Evolutionary conservation across 2,329 filamentous ascomycete species (phyloP).

Genomic region (Penicillium sp.): DNA sequence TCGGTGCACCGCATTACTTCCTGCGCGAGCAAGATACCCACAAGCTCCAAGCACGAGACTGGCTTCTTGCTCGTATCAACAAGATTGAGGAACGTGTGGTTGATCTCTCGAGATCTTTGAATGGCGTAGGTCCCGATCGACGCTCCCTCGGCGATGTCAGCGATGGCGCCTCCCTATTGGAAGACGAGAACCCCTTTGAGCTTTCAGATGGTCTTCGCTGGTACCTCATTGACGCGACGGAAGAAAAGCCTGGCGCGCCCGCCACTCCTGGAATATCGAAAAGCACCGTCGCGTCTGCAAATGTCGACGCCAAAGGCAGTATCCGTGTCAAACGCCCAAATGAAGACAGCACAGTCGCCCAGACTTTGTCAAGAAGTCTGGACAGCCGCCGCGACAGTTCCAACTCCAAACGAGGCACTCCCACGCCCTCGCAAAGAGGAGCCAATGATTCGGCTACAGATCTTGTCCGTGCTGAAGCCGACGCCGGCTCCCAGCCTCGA

Average conservation of each 20-base stretch:
- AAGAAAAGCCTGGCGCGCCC: slow-evolving; percentile 88
- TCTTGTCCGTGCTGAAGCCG: slow-evolving; percentile 36
- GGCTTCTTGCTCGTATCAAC: slow-evolving; percentile 91
- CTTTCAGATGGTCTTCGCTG: slow-evolving; percentile 90
- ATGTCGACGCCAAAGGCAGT: slow-evolving; percentile 79
- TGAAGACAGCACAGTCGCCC: slow-evolving; percentile 70
- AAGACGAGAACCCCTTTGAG: slow-evolving; percentile 96
- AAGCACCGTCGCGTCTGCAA: slow-evolving; percentile 83
- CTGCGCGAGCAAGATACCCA: slow-evolving; percentile 89
- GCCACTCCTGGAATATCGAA: slow-evolving; percentile 90
- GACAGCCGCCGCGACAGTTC: slow-evolving; percentile 89
- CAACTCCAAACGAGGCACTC: slow-evolving; percentile 69
- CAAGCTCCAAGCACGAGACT: slow-evolving; percentile 79
- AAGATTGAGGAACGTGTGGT: slow-evolving; percentile 92
- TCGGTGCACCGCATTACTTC: slow-evolving; percentile 96
- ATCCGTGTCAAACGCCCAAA: slow-evolving; percentile 51
- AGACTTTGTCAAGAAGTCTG: slow-evolving; percentile 79
- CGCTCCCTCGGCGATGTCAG: slow-evolving; percentile 50
- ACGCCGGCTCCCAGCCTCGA: slow-evolving; percentile 33
- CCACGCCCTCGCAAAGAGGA: slow-evolving; percentile 29
- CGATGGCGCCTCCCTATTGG: slow-evolving; percentile 58
- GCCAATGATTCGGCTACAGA: slow-evolving; percentile 37
- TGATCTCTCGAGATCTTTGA: slow-evolving; percentile 78
- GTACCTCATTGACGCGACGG: slow-evolving; percentile 90
- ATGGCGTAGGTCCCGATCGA: slow-evolving; percentile 53